Base-by-base conservation (phyloP, 2,329 filamentous ascomycete genomes). In the Calonectria fujianensis region DNA sequence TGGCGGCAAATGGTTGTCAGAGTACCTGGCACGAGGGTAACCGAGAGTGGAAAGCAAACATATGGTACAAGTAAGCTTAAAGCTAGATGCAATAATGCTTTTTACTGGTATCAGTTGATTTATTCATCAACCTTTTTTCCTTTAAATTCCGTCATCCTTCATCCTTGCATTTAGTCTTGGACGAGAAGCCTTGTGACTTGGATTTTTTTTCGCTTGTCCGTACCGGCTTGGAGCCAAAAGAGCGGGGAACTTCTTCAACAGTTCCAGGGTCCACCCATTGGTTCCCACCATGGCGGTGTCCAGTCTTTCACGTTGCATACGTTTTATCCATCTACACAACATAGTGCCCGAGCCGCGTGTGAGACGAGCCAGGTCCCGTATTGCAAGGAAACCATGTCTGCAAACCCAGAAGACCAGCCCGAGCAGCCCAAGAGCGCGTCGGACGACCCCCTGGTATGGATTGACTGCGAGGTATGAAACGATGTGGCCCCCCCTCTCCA, bases 401-500 rank as follows among this genome's bases (percentile, higher is more conserved):
- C 72, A 24, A 67, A 48, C 57, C 41, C 67, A 73, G 76, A 76
- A 67, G 37, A 35, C 3, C 75, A 75, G 70, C 70, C 65, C 54
- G 75, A 61, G 57, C 76, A 77, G 75, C 76, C 78, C 5, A 80
- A 80, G 78, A 81, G 79, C 50, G 80, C 79, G 24, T 82, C 78
- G 54, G 84, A 85, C 72, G 92, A 93, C 77, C 93, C 94, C 11
- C 86, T 97, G 48, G 94, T 97, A 76, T 97, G 95, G 95, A 96
- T 98, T 77, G 95, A 98, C 86, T 90, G 89, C 78, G 89, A 91
- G 86, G 89, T 90, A 79, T 78, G 83, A 48, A 65, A 57, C 57
- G 39, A 48, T 51, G 31, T 11, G 3, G 7, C 37, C 41, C 54
- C 66, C 31, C 13, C 39, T 7, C 39, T 63, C 50, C 68, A 52